Conservation (phyloP, 2,329 filamentous ascomycete genomes). For the Aschersonia sp. region DNA sequence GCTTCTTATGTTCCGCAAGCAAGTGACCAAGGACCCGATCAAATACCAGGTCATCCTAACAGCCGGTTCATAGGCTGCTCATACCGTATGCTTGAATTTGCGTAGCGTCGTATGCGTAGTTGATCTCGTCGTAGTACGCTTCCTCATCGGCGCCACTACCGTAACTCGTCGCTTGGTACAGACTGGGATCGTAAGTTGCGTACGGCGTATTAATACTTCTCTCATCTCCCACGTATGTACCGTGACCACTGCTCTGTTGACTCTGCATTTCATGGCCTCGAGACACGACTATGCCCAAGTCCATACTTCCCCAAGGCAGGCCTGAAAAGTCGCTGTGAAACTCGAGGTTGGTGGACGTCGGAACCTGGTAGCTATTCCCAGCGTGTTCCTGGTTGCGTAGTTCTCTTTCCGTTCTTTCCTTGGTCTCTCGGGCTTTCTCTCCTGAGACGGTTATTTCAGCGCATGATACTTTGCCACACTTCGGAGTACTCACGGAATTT, state of each 20-base stretch:
- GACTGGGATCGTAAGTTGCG: slow-evolving; percentile 8
- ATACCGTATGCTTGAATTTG: background rate
- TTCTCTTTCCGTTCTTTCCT: slow-evolving; percentile 50
- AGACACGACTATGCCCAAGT: slow-evolving; percentile 38
- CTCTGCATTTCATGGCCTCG: slow-evolving; percentile 35
- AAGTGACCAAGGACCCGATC: too few species aligned
- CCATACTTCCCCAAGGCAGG: slow-evolving; percentile 59
- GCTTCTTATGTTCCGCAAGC: too few species aligned
- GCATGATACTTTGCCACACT: background rate
- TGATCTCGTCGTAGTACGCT: slow-evolving; percentile 14
- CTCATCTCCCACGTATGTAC: slow-evolving; percentile 21
- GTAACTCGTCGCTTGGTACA: slow-evolving; percentile 16
- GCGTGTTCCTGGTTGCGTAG: slow-evolving; percentile 49
- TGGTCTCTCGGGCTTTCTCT: slow-evolving; percentile 54
- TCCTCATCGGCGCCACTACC: slow-evolving; percentile 19
- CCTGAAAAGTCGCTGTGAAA: slow-evolving; percentile 41
- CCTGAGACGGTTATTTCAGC: slow-evolving; percentile 26
- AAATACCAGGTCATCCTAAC: too few species aligned
- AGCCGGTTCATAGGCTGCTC: too few species aligned
- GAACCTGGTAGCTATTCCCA: slow-evolving; percentile 47
- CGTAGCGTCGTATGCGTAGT: background rate
- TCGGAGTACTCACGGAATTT: slow-evolving; percentile 49
- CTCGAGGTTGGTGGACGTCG: slow-evolving; percentile 40
- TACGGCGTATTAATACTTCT: slow-evolving; percentile 13
- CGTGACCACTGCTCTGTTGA: slow-evolving; percentile 24